Conservation (phyloP, 441 rosid species). For the Kokia cookei region DNA sequence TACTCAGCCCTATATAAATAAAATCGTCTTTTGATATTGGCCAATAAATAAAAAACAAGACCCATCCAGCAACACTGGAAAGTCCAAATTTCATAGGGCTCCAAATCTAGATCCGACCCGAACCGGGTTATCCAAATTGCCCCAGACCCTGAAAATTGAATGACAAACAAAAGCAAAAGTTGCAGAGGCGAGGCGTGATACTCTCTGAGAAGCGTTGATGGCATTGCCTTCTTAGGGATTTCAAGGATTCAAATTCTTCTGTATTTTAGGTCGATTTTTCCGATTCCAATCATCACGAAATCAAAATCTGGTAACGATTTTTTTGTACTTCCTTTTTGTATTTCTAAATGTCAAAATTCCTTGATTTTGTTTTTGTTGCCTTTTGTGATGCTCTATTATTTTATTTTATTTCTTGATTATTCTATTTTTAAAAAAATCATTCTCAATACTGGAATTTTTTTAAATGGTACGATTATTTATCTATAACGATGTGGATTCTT, state of each 20-base stretch:
- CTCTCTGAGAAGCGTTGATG: neutral
- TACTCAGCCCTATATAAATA: no score
- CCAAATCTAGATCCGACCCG: neutral
- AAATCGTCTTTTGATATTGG: no score
- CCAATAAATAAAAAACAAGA: neutral
- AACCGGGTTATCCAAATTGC: neutral
- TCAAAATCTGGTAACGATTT: neutral
- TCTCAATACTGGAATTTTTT: neutral
- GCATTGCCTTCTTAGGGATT: constrained; percentile 2
- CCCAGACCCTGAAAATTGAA: neutral
- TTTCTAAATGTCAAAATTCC: neutral
- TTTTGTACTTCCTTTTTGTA: neutral
- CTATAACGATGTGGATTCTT: neutral
- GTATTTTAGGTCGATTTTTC: neutral
- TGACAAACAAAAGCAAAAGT: neutral
- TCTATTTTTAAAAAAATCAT: neutral
- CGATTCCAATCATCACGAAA: neutral
- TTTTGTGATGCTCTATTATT: neutral
- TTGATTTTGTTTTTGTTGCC: neutral
- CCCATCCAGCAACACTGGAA: neutral
- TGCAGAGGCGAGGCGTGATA: neutral
- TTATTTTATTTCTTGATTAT: neutral
- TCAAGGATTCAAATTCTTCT: neutral
- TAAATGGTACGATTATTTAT: neutral
- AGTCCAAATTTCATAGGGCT: neutral